These are phyloP conservation scores for Nannochloris sp. DNA, from an alignment of 139 green algal species.

Conservation along the genomic window DNA sequence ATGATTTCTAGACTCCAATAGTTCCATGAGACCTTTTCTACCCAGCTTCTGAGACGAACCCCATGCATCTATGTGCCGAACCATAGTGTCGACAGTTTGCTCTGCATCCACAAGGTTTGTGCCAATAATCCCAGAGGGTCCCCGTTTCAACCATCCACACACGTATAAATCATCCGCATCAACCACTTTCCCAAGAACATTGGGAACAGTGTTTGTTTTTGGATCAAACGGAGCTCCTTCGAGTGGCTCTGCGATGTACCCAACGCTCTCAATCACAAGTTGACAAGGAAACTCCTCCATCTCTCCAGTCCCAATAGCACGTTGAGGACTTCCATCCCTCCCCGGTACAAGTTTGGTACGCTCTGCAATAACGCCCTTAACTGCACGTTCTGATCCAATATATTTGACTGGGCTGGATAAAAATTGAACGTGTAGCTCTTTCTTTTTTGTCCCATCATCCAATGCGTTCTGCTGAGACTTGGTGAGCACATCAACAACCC, in stretches of 20 bases:
- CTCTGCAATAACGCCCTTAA: conserved; percentile 32
- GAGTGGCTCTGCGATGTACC: conserved; percentile 60
- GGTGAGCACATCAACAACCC: conserved; percentile 52
- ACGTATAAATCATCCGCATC: conserved; percentile 60
- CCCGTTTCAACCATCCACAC: conserved; percentile 79
- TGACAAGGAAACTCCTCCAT: not conserved
- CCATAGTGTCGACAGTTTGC: conserved; percentile 59
- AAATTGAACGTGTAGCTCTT: conserved; percentile 64
- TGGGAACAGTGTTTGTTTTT: conserved; percentile 47
- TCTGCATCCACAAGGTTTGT: conserved; percentile 80
- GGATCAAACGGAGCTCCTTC: conserved; percentile 67
- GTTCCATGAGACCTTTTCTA: conserved; percentile 18
- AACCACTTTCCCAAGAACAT: conserved; percentile 35
- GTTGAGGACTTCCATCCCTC: conserved; percentile 11
- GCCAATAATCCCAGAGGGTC: conserved; percentile 84
- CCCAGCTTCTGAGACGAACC: not conserved
- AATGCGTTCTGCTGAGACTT: conserved; percentile 15
- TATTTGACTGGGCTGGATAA: conserved; percentile 53
- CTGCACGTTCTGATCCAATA: conserved; percentile 3
- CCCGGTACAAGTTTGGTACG: conserved; percentile 19
- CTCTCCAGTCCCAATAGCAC: conserved; percentile 48
- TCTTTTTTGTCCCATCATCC: conserved; percentile 3
- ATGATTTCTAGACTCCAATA: conserved; percentile 38
- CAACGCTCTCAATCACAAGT: conserved; percentile 74
- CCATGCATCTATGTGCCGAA: not conserved